A percentile compares a stretch with the other conserved stretches of the same genome.
phyloP scores from a whole-genome alignment of 2,329 filamentous ascomycete genomes.

The Rasamsonia emersonii region DNA sequence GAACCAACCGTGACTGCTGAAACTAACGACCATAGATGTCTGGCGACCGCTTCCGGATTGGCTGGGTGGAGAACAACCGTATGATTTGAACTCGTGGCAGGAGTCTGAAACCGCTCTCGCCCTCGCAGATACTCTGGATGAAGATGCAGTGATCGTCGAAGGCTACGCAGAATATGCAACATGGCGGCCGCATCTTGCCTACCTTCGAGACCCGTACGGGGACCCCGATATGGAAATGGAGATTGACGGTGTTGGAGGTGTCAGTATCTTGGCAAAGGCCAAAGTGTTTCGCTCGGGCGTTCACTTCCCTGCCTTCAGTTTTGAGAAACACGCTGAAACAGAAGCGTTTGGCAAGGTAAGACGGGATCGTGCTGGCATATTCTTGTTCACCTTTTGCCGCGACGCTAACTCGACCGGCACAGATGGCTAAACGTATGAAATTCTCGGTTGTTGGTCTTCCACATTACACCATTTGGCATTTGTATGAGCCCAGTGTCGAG shows the following conservation, averaged over 20 bases:
- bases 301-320: conserved; percentile 97
- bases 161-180: conserved; percentile 98
- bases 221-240: conserved; percentile 99
- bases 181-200: conserved; percentile 93
- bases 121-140: conserved; percentile 87
- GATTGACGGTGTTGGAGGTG: conserved; percentile 92
- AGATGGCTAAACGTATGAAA: conserved; percentile 97
- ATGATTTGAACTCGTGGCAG: conserved; percentile 98
- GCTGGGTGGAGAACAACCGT: conserved; percentile 96
- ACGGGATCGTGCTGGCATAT: neutral
- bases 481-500: conserved; percentile 98
- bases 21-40: conserved; percentile 54
- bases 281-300: conserved; percentile 90
- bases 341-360: conserved; percentile 95
- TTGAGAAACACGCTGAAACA: conserved; percentile 96
- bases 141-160: conserved; percentile 97
- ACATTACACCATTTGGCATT: conserved; percentile 98
- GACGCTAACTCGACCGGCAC: conserved; percentile 11
- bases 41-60: conserved; percentile 98
- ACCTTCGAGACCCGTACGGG: conserved; percentile 90
- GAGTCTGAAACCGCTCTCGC: conserved; percentile 95
- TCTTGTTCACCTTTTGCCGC: conserved; percentile 9
- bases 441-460: conserved; percentile 92
- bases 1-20: too few species aligned
- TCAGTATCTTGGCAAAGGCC: conserved; percentile 94